Base-by-base conservation (phyloP, 1,139 yeast species). In the Suhomyces chickasaworum region DNA sequence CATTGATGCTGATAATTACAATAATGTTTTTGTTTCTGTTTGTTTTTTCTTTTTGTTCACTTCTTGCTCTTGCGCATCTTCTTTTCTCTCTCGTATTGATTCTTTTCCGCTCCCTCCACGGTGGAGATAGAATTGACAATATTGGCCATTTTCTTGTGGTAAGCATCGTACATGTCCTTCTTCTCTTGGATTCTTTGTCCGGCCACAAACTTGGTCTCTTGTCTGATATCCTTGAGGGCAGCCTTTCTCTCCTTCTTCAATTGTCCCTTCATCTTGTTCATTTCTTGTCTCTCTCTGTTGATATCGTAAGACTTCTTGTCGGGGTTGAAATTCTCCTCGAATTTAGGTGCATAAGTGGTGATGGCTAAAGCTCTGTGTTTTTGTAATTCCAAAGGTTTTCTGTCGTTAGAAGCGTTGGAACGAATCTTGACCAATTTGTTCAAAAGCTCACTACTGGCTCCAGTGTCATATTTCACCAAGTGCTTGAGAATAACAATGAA, bases 241-340 rank as follows among this genome's bases (percentile, higher is more conserved):
- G 86, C 81, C 72, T 93, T 93, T 66, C 85, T 83, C 68, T 93
- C 99, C 69, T 91, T 88, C 82, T 93, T 93, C 66, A 89, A 72
- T 70, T 88, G 89, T 23, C 86, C 83, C 71, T 81, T 83, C 72
- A 93, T 80, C 76, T 93, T 93, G 64, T 77, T 77, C 56, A 89
- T 69, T 64, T 93, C 98, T 57, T 85, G 89, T 65, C 95, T 80
- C 51, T 86, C 84, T 55, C 83, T 77, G 64, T 91, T 87, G 46
- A 86, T 80, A 64, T 91, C 97, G 65, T 90, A 88, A 12, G 96
- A 87, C 69, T 88, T 89, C 81, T 85, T 88, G 62, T 89, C 97
- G 49, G 97, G 96, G 70, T 90, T 91, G 79, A 86, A 95, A 73
- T 90, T 89, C 61, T 89, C 98, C 68, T 91, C 98, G 63, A 87